Evolutionary conservation across 371 early-diverging fungal species (phyloP).

Genomic region (Rhizopus stolonifer): DNA sequence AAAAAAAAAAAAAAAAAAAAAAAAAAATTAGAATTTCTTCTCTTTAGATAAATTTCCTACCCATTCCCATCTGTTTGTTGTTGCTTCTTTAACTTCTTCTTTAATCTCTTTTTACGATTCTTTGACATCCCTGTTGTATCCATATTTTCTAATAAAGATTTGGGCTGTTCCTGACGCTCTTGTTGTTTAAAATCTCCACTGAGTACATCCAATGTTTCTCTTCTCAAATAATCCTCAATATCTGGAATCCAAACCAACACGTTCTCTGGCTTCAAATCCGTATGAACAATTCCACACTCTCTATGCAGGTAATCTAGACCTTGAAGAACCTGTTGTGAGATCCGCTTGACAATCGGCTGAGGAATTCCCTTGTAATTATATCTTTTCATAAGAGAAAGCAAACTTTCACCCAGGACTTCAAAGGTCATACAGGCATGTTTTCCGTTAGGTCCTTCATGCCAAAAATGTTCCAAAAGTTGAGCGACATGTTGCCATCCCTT

Average conservation of each 20-base stretch:
- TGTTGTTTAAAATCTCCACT: conserved; percentile 12
- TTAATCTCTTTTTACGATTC: conserved; percentile 38
- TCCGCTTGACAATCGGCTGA: conserved; percentile 79
- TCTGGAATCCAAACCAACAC: conserved; percentile 87
- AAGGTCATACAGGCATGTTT: conserved; percentile 95
- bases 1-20: no score
- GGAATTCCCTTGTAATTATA: conserved; percentile 78
- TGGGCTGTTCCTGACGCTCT: not conserved
- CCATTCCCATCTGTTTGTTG: conserved; percentile 4
- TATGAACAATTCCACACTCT: conserved; percentile 98
- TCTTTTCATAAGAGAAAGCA: conserved; percentile 81
- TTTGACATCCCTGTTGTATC: conserved; percentile 29
- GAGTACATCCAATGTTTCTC: conserved; percentile 22
- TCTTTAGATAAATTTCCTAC: no score
- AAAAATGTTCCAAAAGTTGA: conserved; percentile 86
- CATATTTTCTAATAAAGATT: conserved; percentile 6
- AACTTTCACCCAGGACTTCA: conserved; percentile 95
- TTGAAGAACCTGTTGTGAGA: conserved; percentile 82
- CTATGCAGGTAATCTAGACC: conserved; percentile 93
- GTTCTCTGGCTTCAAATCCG: conserved; percentile 98
- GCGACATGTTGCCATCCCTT: conserved; percentile 73
- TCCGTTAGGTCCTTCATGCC: conserved; percentile 89
- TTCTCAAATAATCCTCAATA: conserved; percentile 54
- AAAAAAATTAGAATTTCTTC: no score
- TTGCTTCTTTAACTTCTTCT: conserved; percentile 32